A percentile compares a stretch with the other conserved stretches of the same genome.
Evolutionary conservation across 352 stramenopile genomes (phyloP).

Genomic region (Phytophthora hybrid): DNA sequence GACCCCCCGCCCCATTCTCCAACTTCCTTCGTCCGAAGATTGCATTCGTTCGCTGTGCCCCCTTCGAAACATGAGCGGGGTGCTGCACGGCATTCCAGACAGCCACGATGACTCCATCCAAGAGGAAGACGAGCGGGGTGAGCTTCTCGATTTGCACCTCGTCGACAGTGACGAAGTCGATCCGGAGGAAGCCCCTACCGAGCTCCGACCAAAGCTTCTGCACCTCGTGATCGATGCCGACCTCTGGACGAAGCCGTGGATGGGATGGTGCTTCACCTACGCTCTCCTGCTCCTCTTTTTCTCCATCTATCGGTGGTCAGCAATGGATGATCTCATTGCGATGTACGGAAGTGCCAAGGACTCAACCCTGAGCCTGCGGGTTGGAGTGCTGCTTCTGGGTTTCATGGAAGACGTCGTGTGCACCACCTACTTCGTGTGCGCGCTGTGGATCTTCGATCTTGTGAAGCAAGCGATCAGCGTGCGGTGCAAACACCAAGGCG

Average conservation of each 20-base stretch:
- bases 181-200: background rate
- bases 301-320: slow-evolving; percentile 1
- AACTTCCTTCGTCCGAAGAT: no score
- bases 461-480: background rate
- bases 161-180: background rate
- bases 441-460: slow-evolving; percentile 2
- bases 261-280: slow-evolving; percentile 6
- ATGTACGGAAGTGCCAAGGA: slow-evolving; percentile 3
- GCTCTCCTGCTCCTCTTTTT: background rate
- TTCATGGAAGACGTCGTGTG: slow-evolving; percentile 4
- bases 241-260: background rate
- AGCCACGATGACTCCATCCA: background rate
- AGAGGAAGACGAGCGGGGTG: background rate
- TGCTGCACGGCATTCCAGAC: background rate
- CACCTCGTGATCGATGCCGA: background rate
- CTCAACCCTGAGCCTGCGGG: background rate
- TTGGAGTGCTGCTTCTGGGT: background rate
- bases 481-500: background rate
- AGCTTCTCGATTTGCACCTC: background rate
- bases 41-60: no score
- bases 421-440: slow-evolving; percentile 1
- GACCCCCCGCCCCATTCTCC: no score
- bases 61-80: no score
- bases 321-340: background rate
- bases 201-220: background rate